Evolutionary conservation across 192 early-diverging fungal genomes (phyloP), one percentile per base, ranked within the genome.

Genomic region (Funneliformis mosseae): DNA sequence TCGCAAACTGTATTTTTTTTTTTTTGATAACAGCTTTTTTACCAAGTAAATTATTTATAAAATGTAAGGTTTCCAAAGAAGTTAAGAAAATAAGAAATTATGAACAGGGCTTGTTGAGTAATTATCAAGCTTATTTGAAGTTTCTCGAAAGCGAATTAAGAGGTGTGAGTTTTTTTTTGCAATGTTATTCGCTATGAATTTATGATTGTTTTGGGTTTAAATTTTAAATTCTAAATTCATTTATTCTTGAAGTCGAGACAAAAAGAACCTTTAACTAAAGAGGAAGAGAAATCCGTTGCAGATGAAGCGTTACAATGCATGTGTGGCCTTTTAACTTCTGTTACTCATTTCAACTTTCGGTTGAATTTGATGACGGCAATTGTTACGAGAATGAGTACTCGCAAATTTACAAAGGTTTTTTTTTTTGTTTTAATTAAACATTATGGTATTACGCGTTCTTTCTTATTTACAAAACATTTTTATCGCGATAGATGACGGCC

Each of bases 301-400:
- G 80, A 85, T 0, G 89, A 94, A 4, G 95, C 95, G 2, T 84
- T 96, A 21, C 91, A 93, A 28, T 97, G 95, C 81, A 84, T 98
- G 87, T 92, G 94, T 55, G 91, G 94, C 63, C 89, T 99, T 6
- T 85, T 97, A 67, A 93, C 87, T 8, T 88, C 90, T 21, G 89
- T 93, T 16, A 92, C 98, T 21, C 97, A 98, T 83, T 99, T 99
- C 87, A 99, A 99, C 88, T 99, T 96, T 83, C 92, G 97, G 62
- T 83, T 92, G 61, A 96, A 99, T 80, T 82, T 99, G 43, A 89
- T 99, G 88, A 93, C 92, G 4, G 90, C 94, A 1, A 83, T 98
- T 39, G 91, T 98, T 8, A 86, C 89, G 21, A 91, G 93, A 66
- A 94, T 96, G 90, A 93, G 88, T 79, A 86, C 86, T 50, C 77